phyloP scores from a whole-genome alignment of 75 land plant genomes.

The Sequoiadendron giganteum region DNA sequence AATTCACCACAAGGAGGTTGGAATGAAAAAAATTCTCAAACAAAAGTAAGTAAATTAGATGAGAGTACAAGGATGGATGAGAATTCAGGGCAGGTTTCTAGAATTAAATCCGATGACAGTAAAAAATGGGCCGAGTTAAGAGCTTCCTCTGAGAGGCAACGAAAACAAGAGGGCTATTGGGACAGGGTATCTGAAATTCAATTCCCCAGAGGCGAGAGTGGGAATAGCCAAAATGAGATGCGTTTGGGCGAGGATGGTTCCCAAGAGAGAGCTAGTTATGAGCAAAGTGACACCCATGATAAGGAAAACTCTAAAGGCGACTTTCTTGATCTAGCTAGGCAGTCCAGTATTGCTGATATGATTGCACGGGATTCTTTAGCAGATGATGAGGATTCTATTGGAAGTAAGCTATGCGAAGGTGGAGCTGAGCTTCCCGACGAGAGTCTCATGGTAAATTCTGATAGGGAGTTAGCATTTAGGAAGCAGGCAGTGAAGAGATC shows the following conservation, averaged over 20 bases:
- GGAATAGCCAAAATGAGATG: background rate
- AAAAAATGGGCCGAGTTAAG: background rate
- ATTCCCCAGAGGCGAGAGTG: background rate
- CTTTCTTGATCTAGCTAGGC: constrained; percentile 7
- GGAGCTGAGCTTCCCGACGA: background rate
- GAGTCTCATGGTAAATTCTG: background rate
- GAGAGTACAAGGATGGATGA: background rate
- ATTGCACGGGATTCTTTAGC: background rate
- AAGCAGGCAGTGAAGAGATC: constrained; percentile 60
- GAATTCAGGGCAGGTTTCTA: background rate
- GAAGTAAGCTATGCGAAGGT: too few species aligned
- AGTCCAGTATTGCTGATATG: background rate
- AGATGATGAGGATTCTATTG: background rate
- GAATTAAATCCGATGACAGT: background rate
- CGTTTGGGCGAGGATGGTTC: background rate
- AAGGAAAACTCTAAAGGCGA: background rate
- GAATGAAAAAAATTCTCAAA: background rate
- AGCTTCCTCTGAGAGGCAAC: too few species aligned
- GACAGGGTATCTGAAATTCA: background rate
- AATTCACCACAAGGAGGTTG: background rate
- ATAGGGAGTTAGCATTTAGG: background rate
- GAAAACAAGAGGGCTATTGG: too few species aligned
- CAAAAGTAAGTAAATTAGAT: background rate
- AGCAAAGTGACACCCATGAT: background rate
- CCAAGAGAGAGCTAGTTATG: background rate